These are phyloP conservation scores for Nothopassalora personata DNA, from an alignment of 2,329 filamentous ascomycete species.

Conservation along the genomic window DNA sequence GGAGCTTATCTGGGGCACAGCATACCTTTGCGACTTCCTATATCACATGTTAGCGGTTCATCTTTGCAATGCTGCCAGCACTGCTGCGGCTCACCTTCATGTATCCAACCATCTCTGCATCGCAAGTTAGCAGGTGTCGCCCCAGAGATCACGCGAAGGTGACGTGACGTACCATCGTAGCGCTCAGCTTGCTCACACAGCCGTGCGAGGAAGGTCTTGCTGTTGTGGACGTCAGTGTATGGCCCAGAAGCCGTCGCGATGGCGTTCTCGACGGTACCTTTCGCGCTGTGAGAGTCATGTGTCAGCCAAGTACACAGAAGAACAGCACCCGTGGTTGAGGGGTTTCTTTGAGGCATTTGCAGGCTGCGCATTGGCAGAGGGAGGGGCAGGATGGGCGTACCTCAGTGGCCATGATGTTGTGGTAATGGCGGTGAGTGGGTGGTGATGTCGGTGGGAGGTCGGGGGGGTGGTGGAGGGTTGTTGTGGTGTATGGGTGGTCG, in stretches of 20 bases:
- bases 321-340: slow-evolving; percentile 28
- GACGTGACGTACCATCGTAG: slow-evolving; percentile 75
- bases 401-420: slow-evolving; percentile 54
- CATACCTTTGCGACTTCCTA: slow-evolving; percentile 90
- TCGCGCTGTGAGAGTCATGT: slow-evolving; percentile 44
- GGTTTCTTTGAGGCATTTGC: slow-evolving; percentile 25
- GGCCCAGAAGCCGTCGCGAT: slow-evolving; percentile 16
- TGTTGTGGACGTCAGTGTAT: slow-evolving; percentile 48
- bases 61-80: neutral
- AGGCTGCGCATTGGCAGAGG: slow-evolving; percentile 20
- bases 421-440: neutral
- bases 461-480: neutral
- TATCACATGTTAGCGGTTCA: slow-evolving; percentile 32
- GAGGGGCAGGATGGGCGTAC: slow-evolving; percentile 45
- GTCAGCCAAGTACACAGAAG: slow-evolving; percentile 28
- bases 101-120: slow-evolving; percentile 87
- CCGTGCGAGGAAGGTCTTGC: slow-evolving; percentile 99
- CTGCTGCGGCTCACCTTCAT: slow-evolving; percentile 68
- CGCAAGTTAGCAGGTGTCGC: slow-evolving; percentile 20
- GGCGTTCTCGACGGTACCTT: slow-evolving; percentile 36
- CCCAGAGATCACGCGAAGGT: slow-evolving; percentile 7
- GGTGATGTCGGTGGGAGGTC: neutral
- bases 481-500: neutral
- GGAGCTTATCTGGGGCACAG: slow-evolving; percentile 16
- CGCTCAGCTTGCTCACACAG: slow-evolving; percentile 99